phyloP scores from a whole-genome alignment of 2,329 filamentous ascomycete species.

The Lomentospora prolificans region DNA sequence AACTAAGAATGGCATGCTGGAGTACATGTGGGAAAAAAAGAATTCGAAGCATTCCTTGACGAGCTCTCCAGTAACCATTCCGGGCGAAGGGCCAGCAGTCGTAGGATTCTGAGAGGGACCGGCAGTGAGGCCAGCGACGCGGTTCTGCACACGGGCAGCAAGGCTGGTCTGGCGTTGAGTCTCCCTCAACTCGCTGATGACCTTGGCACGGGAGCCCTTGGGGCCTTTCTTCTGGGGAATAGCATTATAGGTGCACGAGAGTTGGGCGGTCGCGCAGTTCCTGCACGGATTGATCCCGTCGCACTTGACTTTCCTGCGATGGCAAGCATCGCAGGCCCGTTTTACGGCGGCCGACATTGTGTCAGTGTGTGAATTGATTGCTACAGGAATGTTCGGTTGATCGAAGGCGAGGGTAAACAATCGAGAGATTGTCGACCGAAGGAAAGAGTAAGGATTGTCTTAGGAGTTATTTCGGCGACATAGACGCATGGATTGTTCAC shows the following conservation, averaged over 20 bases:
- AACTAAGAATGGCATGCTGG: conserved; percentile 53
- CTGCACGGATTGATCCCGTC: conserved; percentile 61
- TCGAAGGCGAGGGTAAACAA: neutral
- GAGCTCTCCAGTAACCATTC: conserved; percentile 50
- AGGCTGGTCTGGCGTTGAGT: conserved; percentile 58
- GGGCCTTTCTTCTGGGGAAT: conserved; percentile 69
- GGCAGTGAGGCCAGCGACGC: conserved; percentile 42
- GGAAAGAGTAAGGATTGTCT: conserved; percentile 2
- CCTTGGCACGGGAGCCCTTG: conserved; percentile 64
- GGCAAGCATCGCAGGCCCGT: conserved; percentile 62
- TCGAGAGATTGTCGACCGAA: neutral
- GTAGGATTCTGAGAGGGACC: conserved; percentile 5
- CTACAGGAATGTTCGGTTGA: neutral
- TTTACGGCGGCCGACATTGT: conserved; percentile 44
- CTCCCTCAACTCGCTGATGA: conserved; percentile 63
- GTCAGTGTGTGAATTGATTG: neutral
- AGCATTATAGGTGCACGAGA: conserved; percentile 65
- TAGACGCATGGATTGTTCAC: neutral
- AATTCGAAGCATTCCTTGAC: conserved; percentile 58
- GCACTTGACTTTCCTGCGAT: conserved; percentile 66
- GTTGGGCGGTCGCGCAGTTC: conserved; percentile 57
- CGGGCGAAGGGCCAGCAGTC: conserved; percentile 42
- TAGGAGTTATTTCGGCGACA: conserved; percentile 3
- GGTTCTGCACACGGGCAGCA: conserved; percentile 50
- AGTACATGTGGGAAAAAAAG: conserved; percentile 59